phyloP scores from a whole-genome alignment of 228 moss, liverwort and hornwort genomes.

The Sphagnum magellanicum region DNA sequence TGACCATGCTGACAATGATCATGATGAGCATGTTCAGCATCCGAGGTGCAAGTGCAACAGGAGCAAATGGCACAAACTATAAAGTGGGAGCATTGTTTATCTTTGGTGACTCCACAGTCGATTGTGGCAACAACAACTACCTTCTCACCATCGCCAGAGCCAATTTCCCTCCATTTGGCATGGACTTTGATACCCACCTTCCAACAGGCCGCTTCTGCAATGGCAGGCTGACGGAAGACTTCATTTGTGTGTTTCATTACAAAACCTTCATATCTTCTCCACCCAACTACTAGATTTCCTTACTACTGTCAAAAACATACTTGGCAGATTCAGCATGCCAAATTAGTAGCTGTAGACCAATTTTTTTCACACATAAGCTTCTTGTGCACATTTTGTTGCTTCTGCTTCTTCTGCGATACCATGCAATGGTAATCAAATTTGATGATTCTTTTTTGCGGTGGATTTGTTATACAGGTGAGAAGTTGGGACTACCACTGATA shows the following conservation, averaged over 20 bases:
- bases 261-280: not conserved
- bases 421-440: too few species aligned
- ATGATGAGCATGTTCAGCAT: too few species aligned
- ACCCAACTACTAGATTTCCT: not conserved
- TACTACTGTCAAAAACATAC: not conserved
- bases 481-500: constrained; percentile 21
- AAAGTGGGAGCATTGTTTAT: constrained; percentile 22
- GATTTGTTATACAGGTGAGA: constrained; percentile 5
- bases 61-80: too few species aligned
- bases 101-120: constrained; percentile 43
- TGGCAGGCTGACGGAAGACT: constrained; percentile 29
- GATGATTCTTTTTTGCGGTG: too few species aligned
- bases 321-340: not conserved
- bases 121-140: constrained; percentile 40
- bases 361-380: too few species aligned
- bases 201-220: constrained; percentile 39
- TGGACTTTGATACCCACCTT: constrained; percentile 24
- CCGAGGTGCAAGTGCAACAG: too few species aligned
- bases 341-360: not conserved
- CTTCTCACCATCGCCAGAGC: constrained; percentile 20
- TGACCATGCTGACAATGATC: too few species aligned
- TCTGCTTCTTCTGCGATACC: too few species aligned
- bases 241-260: constrained; percentile 10
- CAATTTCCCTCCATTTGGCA: constrained; percentile 30
- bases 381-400: too few species aligned